Evolutionary conservation across 2,329 filamentous ascomycete species (phyloP).

Genomic region (Tolypocladium guangdongense): DNA sequence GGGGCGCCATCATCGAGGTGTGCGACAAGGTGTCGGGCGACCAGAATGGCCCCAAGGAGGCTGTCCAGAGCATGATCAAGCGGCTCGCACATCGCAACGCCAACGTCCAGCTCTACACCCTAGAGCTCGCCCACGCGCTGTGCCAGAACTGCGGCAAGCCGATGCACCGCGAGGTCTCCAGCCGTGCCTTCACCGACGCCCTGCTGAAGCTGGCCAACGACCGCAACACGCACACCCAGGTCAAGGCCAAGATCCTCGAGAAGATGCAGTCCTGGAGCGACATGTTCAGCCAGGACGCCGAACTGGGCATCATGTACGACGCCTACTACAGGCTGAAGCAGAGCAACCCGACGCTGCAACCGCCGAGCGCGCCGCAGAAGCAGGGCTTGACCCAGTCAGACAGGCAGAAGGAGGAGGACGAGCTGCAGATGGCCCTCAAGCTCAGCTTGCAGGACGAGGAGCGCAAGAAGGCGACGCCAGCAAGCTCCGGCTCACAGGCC

Average conservation of each 20-base stretch:
- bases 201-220: constrained; percentile 84
- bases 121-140: constrained; percentile 85
- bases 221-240: constrained; percentile 89
- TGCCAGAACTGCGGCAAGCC: constrained; percentile 82
- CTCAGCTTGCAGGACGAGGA: constrained; percentile 86
- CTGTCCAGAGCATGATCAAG: constrained; percentile 83
- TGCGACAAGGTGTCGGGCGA: constrained; percentile 49
- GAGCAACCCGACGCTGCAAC: constrained; percentile 76
- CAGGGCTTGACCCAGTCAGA: constrained; percentile 82
- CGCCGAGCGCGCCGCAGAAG: constrained; percentile 89
- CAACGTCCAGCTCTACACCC: constrained; percentile 90
- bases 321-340: constrained; percentile 80
- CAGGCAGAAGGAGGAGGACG: constrained; percentile 90
- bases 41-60: constrained; percentile 61
- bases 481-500: constrained; percentile 18
- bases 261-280: constrained; percentile 94
- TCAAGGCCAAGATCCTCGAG: constrained; percentile 94
- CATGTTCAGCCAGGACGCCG: constrained; percentile 82
- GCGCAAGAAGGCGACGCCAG: constrained; percentile 39
- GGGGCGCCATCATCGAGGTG: constrained; percentile 53
- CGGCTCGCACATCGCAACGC: constrained; percentile 86
- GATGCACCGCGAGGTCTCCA: constrained; percentile 83
- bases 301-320: constrained; percentile 95
- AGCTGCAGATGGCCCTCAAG: constrained; percentile 90
- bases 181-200: constrained; percentile 88